These are phyloP conservation scores for Moniliophthora roreri DNA, from an alignment of 1,284 basidiomycete species.

Conservation along the genomic window DNA sequence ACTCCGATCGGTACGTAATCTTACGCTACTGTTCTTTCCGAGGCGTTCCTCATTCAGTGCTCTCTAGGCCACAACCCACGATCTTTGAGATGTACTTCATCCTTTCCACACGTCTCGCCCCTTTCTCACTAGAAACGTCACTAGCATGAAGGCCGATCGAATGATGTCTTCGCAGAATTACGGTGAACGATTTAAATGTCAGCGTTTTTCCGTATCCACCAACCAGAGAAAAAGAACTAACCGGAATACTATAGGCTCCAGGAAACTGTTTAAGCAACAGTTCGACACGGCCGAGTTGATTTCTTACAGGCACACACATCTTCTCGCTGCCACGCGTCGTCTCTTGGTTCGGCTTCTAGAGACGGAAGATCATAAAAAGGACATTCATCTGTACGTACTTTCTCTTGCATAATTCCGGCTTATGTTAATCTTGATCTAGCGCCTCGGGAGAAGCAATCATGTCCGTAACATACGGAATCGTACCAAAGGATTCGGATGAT, in stretches of 20 bases:
- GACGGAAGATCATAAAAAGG: not conserved
- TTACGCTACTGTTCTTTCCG: too few relatives aligned
- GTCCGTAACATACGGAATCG: not conserved
- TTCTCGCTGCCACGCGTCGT: not conserved
- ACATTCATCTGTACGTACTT: not conserved
- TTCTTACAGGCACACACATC: not conserved
- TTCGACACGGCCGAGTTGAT: not conserved
- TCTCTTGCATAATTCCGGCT: not conserved
- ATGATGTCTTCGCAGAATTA: conserved; percentile 4
- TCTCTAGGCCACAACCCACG: too few relatives aligned
- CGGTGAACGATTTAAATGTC: conserved; percentile 8
- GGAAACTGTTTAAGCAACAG: not conserved
- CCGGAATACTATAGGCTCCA: not conserved
- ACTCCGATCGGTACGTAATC: not conserved
- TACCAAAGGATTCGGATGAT: too few relatives aligned
- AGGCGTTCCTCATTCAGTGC: too few relatives aligned
- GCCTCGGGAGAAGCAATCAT: not conserved
- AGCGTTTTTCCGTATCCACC: not conserved
- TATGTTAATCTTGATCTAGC: not conserved
- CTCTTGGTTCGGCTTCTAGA: not conserved
- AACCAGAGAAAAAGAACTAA: not conserved
- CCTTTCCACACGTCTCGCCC: too few relatives aligned
- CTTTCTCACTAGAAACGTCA: too few relatives aligned
- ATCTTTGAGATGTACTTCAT: too few relatives aligned
- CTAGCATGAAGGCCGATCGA: not conserved